phyloP scores from a whole-genome alignment of 2,329 filamentous ascomycete species.

The Chalaropsis ovoidea region DNA sequence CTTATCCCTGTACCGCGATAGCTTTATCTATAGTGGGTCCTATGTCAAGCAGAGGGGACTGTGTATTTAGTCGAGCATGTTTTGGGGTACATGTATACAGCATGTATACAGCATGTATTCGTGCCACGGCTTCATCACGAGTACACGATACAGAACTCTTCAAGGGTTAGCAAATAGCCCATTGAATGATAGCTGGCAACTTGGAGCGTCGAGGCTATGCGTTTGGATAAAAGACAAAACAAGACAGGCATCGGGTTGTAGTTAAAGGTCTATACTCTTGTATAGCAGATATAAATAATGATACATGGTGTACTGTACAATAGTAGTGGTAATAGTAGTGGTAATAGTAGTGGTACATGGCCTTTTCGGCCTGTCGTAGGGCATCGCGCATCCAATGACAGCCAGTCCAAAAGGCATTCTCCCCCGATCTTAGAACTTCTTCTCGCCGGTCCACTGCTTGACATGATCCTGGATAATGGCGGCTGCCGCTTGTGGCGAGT shows the following conservation, averaged over 20 bases:
- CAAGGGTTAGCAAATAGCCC: too few relatives aligned
- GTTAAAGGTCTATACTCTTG: background rate
- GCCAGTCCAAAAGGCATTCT: background rate
- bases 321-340: constrained; percentile 6
- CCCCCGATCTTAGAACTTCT: constrained; percentile 26
- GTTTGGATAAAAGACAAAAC: background rate
- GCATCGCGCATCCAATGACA: background rate
- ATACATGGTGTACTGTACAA: constrained; percentile 16
- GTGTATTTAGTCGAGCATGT: too few relatives aligned
- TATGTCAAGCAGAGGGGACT: too few relatives aligned
- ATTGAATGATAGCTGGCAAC: too few relatives aligned
- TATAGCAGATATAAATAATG: constrained; percentile 13
- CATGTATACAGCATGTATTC: too few relatives aligned
- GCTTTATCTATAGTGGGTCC: background rate
- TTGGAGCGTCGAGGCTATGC: too few relatives aligned
- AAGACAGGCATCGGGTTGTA: too few relatives aligned
- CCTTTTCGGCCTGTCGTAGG: background rate
- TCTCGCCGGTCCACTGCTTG: constrained; percentile 44
- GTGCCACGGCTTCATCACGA: too few relatives aligned
- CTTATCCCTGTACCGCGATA: background rate
- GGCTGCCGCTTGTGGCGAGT: constrained; percentile 77
- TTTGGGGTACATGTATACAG: too few relatives aligned
- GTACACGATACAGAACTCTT: too few relatives aligned
- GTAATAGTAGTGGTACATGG: constrained; percentile 20
- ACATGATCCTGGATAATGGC: constrained; percentile 80